A percentile compares a stretch with the other conserved stretches of the same genome.
Evolutionary conservation across 768 basidiomycete species (phyloP).

Genomic region (Mrakia blollopis): DNA sequence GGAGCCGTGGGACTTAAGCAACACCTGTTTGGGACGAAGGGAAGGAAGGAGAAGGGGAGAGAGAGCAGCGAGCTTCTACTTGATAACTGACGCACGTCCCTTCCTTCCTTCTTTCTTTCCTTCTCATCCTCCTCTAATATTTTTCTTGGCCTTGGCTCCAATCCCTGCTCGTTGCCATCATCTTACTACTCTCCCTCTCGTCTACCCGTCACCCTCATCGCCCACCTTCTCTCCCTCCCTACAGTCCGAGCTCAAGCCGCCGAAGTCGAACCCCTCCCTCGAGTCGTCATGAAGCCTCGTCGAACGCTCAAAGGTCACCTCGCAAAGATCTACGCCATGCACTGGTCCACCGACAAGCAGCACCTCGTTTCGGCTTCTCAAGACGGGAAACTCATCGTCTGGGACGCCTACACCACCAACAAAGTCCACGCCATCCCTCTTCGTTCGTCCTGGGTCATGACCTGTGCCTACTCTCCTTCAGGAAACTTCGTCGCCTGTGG

Average conservation of each 20-base stretch:
- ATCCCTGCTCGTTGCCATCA: too few species aligned
- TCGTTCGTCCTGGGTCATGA: slow-evolving; percentile 99
- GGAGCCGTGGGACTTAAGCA: too few species aligned
- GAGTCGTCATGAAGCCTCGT: slow-evolving; percentile 93
- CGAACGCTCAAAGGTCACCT: slow-evolving; percentile 94
- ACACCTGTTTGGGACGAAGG: too few species aligned
- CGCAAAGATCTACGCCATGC: slow-evolving; percentile 99
- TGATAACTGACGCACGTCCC: not conserved
- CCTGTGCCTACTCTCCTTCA: slow-evolving; percentile 94
- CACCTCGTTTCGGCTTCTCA: slow-evolving; percentile 99
- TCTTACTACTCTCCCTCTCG: not conserved
- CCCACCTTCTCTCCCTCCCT: not conserved
- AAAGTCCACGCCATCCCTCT: slow-evolving; percentile 99
- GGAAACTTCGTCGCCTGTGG: slow-evolving; percentile 98
- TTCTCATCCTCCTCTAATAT: not conserved
- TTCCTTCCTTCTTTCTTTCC: slow-evolving; percentile 1
- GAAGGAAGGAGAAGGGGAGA: too few species aligned
- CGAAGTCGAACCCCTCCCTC: slow-evolving; percentile 90
- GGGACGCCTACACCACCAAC: slow-evolving; percentile 99
- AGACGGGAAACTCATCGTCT: slow-evolving; percentile 98
- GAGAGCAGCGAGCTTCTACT: not conserved
- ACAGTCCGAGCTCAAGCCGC: slow-evolving; percentile 97
- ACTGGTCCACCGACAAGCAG: slow-evolving; percentile 95
- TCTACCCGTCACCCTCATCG: not conserved
- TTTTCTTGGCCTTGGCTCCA: not conserved